Evolutionary conservation across 352 stramenopile species (phyloP), one percentile per base, ranked within the genome.

Genomic region (Phytopythium chamaehyphon): DNA sequence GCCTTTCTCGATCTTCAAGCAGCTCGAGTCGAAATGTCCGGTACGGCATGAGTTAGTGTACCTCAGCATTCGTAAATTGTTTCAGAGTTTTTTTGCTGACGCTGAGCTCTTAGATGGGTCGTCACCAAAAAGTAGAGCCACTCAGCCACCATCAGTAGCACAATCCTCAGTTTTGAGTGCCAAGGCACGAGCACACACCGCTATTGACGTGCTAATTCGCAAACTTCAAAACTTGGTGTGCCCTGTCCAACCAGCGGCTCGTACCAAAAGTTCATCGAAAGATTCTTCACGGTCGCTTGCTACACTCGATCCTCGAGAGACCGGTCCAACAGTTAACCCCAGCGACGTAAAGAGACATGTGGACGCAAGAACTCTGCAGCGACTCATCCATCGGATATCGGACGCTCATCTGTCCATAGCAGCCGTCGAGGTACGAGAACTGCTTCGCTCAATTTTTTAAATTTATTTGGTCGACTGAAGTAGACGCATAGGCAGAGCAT

Each of bases 1-100:
- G 71, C 63, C 2, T 63, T 73, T 8, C 60, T 77, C 45, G 71
- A 87, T 22, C 65, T 71, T 11, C 70, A 79, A 23, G 47, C 65
- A 24, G 61, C 57, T 45, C 64, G 67, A 12, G 49, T 70, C 1
- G 45, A 46, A 52, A 28, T 33, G 3, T 15, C 44, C 55, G 61
- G 70, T 76, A 52, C 6, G 40, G 19, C 15, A 36, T 40, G 11
- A 31, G n/a, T n/a, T n/a, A n/a, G n/a, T n/a, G n/a, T n/a, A n/a
- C n/a, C n/a, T n/a, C n/a, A n/a, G 28, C 9, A 33, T 33, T 33
- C 28, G 28, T 33, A n/a, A n/a, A n/a, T n/a, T n/a, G n/a, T n/a
- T n/a, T n/a, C n/a, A n/a, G n/a, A n/a, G n/a, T n/a, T n/a, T 11
- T 16, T 15, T 31, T 7, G 18, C 2, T 7, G 1, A 31, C 5